A percentile compares a stretch with the other conserved stretches of the same genome.
phyloP scores from a whole-genome alignment of 192 early-diverging fungal species.

The Coemansia sp. region DNA sequence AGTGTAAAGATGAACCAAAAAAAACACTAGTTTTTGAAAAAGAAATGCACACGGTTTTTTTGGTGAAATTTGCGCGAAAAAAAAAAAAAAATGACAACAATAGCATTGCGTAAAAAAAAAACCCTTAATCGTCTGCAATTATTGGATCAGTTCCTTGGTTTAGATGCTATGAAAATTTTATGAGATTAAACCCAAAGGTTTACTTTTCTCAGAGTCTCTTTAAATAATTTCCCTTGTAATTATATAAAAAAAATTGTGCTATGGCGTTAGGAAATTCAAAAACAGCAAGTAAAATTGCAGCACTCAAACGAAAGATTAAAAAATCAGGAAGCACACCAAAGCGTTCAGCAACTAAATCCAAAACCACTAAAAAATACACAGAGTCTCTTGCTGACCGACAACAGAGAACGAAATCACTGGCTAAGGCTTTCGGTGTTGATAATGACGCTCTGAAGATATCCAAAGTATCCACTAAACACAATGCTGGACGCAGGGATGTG shows the following conservation, averaged over 20 bases:
- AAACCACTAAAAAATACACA: neutral
- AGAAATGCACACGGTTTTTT: neutral
- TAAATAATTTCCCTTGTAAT: neutral
- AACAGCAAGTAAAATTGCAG: slow-evolving; percentile 10
- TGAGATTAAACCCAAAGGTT: too few relatives aligned
- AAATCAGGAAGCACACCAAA: neutral
- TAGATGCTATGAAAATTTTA: too few relatives aligned
- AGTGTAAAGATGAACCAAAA: neutral
- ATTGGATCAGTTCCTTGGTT: too few relatives aligned
- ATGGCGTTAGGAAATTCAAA: neutral
- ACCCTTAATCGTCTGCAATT: neutral
- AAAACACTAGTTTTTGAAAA: too few relatives aligned
- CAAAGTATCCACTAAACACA: slow-evolving; percentile 33
- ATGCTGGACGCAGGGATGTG: slow-evolving; percentile 26
- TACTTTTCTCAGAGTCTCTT: neutral
- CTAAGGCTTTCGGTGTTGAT: slow-evolving; percentile 7
- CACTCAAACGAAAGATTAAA: slow-evolving; percentile 12
- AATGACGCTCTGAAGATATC: slow-evolving; percentile 3
- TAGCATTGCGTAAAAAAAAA: neutral
- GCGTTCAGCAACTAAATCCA: neutral
- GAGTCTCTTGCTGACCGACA: slow-evolving; percentile 2
- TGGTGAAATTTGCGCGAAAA: neutral
- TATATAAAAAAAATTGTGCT: neutral
- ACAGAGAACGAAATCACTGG: slow-evolving; percentile 14
- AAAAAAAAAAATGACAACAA: slow-evolving; percentile 5